Conservation (phyloP, 257 asterid genomes). For the Nemophila menziesii region DNA sequence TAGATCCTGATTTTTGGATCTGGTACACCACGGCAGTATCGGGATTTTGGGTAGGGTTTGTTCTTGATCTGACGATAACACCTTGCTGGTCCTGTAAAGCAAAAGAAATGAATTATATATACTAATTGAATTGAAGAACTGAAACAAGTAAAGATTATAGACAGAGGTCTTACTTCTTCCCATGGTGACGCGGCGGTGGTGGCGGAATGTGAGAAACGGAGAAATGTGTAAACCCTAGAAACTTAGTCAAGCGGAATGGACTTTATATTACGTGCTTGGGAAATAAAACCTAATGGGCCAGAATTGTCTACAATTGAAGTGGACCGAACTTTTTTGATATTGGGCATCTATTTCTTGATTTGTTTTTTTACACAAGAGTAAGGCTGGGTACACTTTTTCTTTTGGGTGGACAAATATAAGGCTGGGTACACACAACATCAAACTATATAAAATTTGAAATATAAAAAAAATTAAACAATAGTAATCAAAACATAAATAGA, state of each 20-base stretch:
- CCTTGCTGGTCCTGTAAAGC: slow-evolving; percentile 1
- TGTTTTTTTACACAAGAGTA: no score
- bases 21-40: slow-evolving; percentile 1
- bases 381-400: no score
- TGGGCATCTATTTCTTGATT: no score
- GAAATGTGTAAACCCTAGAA: neutral
- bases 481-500: no score
- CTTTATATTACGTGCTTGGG: neutral
- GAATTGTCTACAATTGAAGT: no score
- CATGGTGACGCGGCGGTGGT: neutral
- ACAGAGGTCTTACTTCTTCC: neutral
- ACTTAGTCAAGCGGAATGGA: neutral
- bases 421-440: no score
- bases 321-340: neutral
- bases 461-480: no score
- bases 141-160: no score
- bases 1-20: slow-evolving; percentile 3
- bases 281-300: neutral
- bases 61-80: slow-evolving; percentile 1
- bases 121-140: neutral
- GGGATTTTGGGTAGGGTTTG: neutral
- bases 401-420: no score
- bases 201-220: neutral
- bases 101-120: no score
- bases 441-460: no score